A percentile compares a stretch with the other conserved stretches of the same genome.
These are phyloP conservation scores for Deinandra increscens DNA, from an alignment of 129 eudicot genomes.

Conservation along the genomic window DNA sequence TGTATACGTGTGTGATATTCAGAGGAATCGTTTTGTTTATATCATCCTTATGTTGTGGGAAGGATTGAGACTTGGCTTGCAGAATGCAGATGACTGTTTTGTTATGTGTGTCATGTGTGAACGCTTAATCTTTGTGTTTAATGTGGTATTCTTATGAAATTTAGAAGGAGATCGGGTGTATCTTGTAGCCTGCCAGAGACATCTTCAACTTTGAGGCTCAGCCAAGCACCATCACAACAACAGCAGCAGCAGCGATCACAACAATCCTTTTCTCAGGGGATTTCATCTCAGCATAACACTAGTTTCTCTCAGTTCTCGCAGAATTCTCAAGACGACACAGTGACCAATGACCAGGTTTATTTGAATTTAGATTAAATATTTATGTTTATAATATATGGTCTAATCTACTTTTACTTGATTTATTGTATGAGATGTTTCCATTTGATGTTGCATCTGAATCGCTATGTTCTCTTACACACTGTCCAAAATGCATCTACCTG, in stretches of 20 bases:
- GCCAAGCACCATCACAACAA: slow-evolving; percentile 57
- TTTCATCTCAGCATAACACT: slow-evolving; percentile 67
- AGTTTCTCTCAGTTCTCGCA: slow-evolving; percentile 78
- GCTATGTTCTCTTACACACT: not conserved
- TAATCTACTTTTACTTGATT: slow-evolving; percentile 13
- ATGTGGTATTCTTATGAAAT: slow-evolving; percentile 27
- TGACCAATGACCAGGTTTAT: slow-evolving; percentile 46
- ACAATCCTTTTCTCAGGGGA: slow-evolving; percentile 74
- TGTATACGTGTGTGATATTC: slow-evolving; percentile 17
- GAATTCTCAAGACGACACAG: slow-evolving; percentile 56
- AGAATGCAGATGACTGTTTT: not conserved
- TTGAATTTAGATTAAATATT: not conserved
- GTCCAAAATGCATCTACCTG: slow-evolving; percentile 20
- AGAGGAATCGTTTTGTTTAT: not conserved
- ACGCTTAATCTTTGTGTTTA: slow-evolving; percentile 10
- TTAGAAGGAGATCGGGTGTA: slow-evolving; percentile 47
- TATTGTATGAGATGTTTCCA: not conserved
- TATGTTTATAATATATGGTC: not conserved
- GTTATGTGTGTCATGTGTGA: not conserved
- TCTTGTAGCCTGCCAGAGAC: slow-evolving; percentile 48
- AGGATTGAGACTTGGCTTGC: slow-evolving; percentile 15
- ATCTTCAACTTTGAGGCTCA: slow-evolving; percentile 52
- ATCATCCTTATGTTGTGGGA: not conserved
- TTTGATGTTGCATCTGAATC: slow-evolving; percentile 1
- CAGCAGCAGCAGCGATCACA: slow-evolving; percentile 73